Evolutionary conservation across 495 filamentous ascomycete species (phyloP), one percentile per base, ranked within the genome.

Genomic region (Penicillium salamii): DNA sequence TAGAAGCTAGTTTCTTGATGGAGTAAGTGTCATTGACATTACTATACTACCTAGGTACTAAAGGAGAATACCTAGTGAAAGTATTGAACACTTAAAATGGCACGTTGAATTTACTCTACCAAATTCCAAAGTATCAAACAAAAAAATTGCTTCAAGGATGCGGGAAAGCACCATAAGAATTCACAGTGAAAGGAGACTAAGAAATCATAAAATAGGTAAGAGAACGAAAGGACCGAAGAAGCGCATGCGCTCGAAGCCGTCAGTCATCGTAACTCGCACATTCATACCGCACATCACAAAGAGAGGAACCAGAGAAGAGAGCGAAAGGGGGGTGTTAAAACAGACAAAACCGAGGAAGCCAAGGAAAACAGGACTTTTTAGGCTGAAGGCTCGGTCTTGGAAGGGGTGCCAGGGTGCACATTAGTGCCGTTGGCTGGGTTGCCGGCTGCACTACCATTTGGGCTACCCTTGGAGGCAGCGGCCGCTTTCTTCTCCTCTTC

Each of bases 401-500:
- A 51, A 31, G 66, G 67, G 1, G 69, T 65, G 23, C 58, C 46
- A n/a, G 61, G 59, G 26, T 54, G 59, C 32, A 61, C 63, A 21
- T 57, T 59, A 38, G 67, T 62, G 51, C 56, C 59, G 42, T 67
- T 68, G 34, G 59, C 54, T 38, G 55, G 49, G 47, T 58, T 67
- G 38, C 60, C 67, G 32, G 67, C 42, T 13, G 58, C 62, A 52
- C 66, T 74, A n/a, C 66, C 68, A 44, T 68, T 65, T 6, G 73
- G 71, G 54, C 71, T 75, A 11, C 67, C 67, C 59, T 76, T 76
- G 5, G 59, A 54, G 19, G 50, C 68, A 23, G 57, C 53, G 38
- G 46, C 54, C 31, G 62, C 58, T 61, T 85, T 81, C 68, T 95
- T 91, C 40, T 95, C 86, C 53, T 95, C 91, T 45, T 86, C 87